Conservation (phyloP, 2,329 filamentous ascomycete species). For the Hymenoscyphus fraxineus region DNA sequence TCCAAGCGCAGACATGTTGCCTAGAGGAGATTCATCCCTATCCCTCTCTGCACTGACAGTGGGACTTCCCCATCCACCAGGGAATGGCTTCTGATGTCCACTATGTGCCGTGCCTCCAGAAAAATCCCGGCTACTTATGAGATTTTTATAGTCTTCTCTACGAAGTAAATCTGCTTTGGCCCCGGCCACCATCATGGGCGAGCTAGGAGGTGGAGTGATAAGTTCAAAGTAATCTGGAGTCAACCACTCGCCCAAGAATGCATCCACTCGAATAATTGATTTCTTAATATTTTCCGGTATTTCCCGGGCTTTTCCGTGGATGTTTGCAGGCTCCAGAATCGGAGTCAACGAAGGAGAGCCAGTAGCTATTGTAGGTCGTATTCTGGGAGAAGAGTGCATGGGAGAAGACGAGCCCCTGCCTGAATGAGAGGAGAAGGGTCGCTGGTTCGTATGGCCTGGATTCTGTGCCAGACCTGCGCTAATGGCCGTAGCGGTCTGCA, state of each 20-base stretch:
- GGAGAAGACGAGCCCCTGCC: constrained; percentile 18
- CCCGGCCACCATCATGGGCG: constrained; percentile 79
- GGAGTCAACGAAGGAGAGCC: constrained; percentile 30
- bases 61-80: constrained; percentile 37
- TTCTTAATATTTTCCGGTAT: constrained; percentile 43
- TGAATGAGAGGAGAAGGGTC: constrained; percentile 25
- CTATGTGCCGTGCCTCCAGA: constrained; percentile 21
- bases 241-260: constrained; percentile 94
- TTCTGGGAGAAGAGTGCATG: constrained; percentile 31
- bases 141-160: constrained; percentile 61
- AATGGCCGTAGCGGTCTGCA: constrained; percentile 88
- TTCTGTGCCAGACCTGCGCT: constrained; percentile 77
- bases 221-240: constrained; percentile 89
- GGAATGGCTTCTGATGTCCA: constrained; percentile 36
- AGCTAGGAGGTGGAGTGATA: constrained; percentile 83
- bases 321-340: constrained; percentile 27
- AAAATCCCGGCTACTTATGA: constrained; percentile 27
- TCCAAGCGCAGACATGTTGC: constrained; percentile 27
- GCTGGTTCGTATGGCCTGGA: constrained; percentile 34
- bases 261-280: constrained; percentile 74
- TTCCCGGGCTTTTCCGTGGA: constrained; percentile 16
- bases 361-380: constrained; percentile 26
- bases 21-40: constrained; percentile 29
- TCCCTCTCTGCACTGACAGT: constrained; percentile 23
- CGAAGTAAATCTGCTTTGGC: constrained; percentile 85